Evolutionary conservation across 2,329 filamentous ascomycete species (phyloP), one percentile per base, ranked within the genome.

Genomic region (Cladosporium sphaerospermum): DNA sequence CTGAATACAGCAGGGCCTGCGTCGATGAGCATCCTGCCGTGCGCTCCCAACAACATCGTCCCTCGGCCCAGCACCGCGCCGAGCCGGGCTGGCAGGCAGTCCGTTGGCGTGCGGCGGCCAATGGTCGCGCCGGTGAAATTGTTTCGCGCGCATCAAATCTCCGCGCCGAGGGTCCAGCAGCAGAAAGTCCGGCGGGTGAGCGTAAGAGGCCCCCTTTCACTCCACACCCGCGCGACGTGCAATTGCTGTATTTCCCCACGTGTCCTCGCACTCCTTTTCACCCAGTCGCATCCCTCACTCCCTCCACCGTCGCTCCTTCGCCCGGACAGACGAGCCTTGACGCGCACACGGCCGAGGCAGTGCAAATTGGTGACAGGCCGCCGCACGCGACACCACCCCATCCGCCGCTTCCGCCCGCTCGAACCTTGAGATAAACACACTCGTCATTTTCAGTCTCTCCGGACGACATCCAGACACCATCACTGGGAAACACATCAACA

Each of bases 71-170:
- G n/a, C 10, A 39, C 8, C 36, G 36, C 36, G 36, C 36, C 36
- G 36, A 39, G 36, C 36, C 36, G 36, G 23, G 23, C 23, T 28
- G 23, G 36, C 36, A 39, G n/a, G n/a, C 11, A 39, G n/a, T 39
- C 14, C 36, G 36, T 14, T 39, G 13, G 16, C 10, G 23, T 36
- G 36, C 36, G 11, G 36, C n/a, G 36, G 8, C 36, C 36, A 39
- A 39, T 39, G 36, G 36, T n/a, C n/a, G 36, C 8, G n/a, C 11
- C n/a, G 11, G 16, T 13, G 36, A 51, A 51, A 51, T 51, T 51
- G 48, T 51, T 51, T 51, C 40, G 48, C 40, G 40, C 37, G 14
- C 23, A 39, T 51, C 48, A 42, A 51, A 51, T 51, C 48, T 51
- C 48, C 48, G 48, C 48, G 47, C 47, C 47, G 47, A 50, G 47